These are phyloP conservation scores for Cryptosporidium bovis DNA, from an alignment of 169 alveolate species.

Conservation along the genomic window DNA sequence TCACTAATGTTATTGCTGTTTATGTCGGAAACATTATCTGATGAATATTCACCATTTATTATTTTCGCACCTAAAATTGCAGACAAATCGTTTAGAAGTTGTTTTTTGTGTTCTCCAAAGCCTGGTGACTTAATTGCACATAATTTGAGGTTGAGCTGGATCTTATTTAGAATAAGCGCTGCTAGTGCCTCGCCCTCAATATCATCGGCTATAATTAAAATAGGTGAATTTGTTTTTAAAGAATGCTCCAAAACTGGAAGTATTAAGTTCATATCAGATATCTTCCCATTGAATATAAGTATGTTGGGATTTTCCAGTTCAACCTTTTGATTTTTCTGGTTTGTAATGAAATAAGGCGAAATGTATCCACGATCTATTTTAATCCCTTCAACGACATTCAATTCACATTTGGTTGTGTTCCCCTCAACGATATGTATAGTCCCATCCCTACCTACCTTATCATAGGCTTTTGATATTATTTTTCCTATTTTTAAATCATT, in stretches of 20 bases:
- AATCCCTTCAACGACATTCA: conserved; percentile 98
- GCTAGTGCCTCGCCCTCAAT: conserved; percentile 99
- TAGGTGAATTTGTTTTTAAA: conserved; percentile 91
- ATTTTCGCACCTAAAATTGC: conserved; percentile 95
- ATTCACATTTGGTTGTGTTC: conserved; percentile 96
- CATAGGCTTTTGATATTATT: conserved; percentile 96
- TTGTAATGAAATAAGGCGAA: conserved; percentile 98
- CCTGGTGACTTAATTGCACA: conserved; percentile 98
- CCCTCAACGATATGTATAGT: conserved; percentile 98
- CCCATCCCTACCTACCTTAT: conserved; percentile 97
- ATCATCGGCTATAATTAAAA: conserved; percentile 97
- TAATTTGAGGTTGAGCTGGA: conserved; percentile 97
- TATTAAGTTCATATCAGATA: conserved; percentile 88
- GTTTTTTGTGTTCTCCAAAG: conserved; percentile 97
- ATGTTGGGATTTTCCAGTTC: conserved; percentile 96
- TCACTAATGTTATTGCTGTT: conserved; percentile 78
- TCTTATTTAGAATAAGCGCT: conserved; percentile 95
- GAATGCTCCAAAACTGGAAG: conserved; percentile 96
- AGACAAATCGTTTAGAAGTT: conserved; percentile 95
- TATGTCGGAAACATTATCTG: conserved; percentile 55
- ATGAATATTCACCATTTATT: conserved; percentile 91
- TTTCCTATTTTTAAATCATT: conserved; percentile 96
- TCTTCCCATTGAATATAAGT: conserved; percentile 94
- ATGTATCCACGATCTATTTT: conserved; percentile 97
- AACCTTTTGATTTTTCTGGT: conserved; percentile 93